Conservation (phyloP, 331 rosid species). For the Cydonia oblonga region DNA sequence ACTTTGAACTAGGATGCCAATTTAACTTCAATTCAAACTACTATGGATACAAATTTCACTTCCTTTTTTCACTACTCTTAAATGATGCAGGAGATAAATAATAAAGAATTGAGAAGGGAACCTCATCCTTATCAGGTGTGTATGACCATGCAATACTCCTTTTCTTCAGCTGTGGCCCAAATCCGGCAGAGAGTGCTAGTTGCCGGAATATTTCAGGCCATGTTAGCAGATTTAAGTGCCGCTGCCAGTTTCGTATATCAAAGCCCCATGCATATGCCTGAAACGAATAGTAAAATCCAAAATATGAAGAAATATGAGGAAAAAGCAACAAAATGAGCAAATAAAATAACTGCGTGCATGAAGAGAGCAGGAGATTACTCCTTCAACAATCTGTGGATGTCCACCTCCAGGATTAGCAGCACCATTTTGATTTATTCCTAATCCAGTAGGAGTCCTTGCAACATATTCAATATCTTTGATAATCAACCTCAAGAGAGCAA, state of each 20-base stretch:
- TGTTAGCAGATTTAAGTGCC: conserved; percentile 76
- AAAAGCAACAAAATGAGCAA: conserved; percentile 8
- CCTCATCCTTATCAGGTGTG: conserved; percentile 74
- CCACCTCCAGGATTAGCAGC: conserved; percentile 96
- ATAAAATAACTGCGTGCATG: not conserved
- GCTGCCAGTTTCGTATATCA: conserved; percentile 95
- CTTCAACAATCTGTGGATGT: conserved; percentile 96
- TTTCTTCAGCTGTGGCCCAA: conserved; percentile 83
- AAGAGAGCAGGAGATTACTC: conserved; percentile 40
- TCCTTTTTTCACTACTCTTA: not conserved
- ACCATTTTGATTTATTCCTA: conserved; percentile 80
- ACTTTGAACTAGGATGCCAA: not conserved
- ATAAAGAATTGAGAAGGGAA: conserved; percentile 13
- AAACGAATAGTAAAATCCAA: conserved; percentile 8
- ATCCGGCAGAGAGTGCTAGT: conserved; percentile 83
- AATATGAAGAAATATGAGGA: not conserved
- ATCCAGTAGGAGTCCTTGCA: conserved; percentile 88
- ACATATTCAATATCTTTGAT: conserved; percentile 98
- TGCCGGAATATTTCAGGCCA: conserved; percentile 97
- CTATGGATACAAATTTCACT: not conserved
- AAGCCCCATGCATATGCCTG: conserved; percentile 99
- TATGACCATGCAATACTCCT: conserved; percentile 60
- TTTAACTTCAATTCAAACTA: not conserved
- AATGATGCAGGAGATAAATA: not conserved
- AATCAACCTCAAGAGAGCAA: conserved; percentile 68